These are phyloP conservation scores for Boehmeria nivea DNA, from an alignment of 306 rosid species.

Conservation along the genomic window DNA sequence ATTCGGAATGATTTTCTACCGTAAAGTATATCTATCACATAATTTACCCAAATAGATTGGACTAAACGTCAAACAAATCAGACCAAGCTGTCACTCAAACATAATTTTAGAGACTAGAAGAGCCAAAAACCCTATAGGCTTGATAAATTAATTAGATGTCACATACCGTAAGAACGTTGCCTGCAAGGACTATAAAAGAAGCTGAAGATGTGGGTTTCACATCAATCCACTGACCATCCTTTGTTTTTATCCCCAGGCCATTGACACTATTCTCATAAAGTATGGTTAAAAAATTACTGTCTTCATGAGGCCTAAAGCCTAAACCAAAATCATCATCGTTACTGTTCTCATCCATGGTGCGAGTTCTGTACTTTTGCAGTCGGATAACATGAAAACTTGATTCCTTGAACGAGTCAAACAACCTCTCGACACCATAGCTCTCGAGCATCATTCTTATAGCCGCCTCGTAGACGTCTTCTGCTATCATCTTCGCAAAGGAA, in stretches of 20 bases:
- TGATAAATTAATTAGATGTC: no score
- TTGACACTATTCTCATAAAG: constrained; percentile 19
- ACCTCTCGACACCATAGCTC: constrained; percentile 28
- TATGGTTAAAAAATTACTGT: constrained; percentile 23
- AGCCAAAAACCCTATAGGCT: no score
- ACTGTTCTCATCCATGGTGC: background rate
- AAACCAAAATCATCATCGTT: constrained; percentile 23
- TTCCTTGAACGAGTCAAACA: constrained; percentile 8
- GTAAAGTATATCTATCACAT: no score
- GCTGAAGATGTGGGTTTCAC: constrained; percentile 13
- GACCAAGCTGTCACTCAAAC: no score
- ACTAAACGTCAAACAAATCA: no score
- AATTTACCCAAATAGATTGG: no score
- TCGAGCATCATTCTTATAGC: constrained; percentile 33
- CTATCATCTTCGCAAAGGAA: constrained; percentile 22
- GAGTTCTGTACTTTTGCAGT: constrained; percentile 18
- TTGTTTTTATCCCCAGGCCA: constrained; percentile 26
- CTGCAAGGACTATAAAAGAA: constrained; percentile 29
- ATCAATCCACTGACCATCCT: constrained; percentile 25
- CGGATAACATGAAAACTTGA: constrained; percentile 21
- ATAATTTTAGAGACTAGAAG: no score
- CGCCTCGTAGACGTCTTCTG: constrained; percentile 10
- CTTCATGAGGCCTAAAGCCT: constrained; percentile 24
- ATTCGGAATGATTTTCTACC: no score
- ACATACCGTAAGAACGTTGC: constrained; percentile 34